Evolutionary conservation across 2,329 filamentous ascomycete species (phyloP).

Genomic region (Cercospora beticola): DNA sequence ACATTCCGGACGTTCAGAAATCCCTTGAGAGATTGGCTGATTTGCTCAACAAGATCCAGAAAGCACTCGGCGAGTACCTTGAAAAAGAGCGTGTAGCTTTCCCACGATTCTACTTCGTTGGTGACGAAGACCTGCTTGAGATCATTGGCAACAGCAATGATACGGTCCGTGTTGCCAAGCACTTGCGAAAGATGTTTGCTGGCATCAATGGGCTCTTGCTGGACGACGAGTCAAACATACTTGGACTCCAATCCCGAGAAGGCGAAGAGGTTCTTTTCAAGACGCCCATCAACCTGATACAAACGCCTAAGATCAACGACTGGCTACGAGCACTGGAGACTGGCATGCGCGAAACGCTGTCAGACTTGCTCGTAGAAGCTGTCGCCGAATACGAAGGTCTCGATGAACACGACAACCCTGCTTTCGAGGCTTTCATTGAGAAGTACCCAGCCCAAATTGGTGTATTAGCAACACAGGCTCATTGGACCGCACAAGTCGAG

Average conservation of each 20-base stretch:
- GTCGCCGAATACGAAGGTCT: constrained; percentile 74
- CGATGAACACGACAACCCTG: constrained; percentile 65
- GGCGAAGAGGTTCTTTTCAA: constrained; percentile 84
- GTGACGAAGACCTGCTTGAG: constrained; percentile 95
- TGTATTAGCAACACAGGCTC: constrained; percentile 87
- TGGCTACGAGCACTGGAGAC: constrained; percentile 92
- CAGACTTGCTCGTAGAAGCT: constrained; percentile 84
- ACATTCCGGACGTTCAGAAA: constrained; percentile 93
- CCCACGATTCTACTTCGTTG: constrained; percentile 98
- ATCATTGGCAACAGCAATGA: constrained; percentile 99
- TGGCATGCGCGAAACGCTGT: constrained; percentile 92
- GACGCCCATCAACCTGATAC: constrained; percentile 86
- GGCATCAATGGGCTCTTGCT: constrained; percentile 87
- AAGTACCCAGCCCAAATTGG: constrained; percentile 91
- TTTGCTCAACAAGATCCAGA: constrained; percentile 97
- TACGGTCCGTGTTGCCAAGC: constrained; percentile 91
- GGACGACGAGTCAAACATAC: constrained; percentile 86
- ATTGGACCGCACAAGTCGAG: constrained; percentile 88
- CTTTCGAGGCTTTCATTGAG: constrained; percentile 76
- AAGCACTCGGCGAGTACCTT: constrained; percentile 95
- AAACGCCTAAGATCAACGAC: constrained; percentile 96
- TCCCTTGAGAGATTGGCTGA: constrained; percentile 95
- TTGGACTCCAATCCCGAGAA: constrained; percentile 92
- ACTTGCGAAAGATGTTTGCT: constrained; percentile 99
- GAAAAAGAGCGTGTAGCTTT: constrained; percentile 97